Conservation (phyloP, 164 flowering plant species). For the Berberis thunbergii region DNA sequence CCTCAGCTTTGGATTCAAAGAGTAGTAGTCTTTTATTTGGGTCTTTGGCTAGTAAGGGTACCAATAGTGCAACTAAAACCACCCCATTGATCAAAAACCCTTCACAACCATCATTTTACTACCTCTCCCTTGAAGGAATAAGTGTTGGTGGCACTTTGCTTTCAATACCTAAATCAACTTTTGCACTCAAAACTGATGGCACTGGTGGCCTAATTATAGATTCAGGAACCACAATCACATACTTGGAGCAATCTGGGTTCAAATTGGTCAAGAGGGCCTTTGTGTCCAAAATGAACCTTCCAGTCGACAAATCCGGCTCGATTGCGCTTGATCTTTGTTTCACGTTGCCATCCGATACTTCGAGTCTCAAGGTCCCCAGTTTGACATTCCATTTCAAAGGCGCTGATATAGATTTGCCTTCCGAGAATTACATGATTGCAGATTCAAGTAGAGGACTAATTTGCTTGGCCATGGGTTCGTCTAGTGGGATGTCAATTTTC, state of each 20-base stretch:
- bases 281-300: conserved; percentile 33
- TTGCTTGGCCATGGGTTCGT: not conserved
- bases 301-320: not conserved
- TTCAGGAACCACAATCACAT: conserved; percentile 84
- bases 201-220: conserved; percentile 82
- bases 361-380: not conserved
- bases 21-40: conserved; percentile 63
- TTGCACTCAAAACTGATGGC: conserved; percentile 45
- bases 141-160: conserved; percentile 52
- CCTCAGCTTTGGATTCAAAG: conserved; percentile 44
- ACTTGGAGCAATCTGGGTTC: conserved; percentile 44
- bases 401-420: not conserved
- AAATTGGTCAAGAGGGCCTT: conserved; percentile 45
- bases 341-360: not conserved
- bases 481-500: not conserved
- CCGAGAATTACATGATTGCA: not conserved
- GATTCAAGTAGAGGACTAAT: not conserved
- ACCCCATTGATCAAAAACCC: conserved; percentile 37
- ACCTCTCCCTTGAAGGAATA: conserved; percentile 62
- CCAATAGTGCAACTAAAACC: conserved; percentile 12
- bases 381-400: not conserved
- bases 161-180: conserved; percentile 39
- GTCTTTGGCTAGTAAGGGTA: conserved; percentile 26
- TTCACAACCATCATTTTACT: conserved; percentile 61
- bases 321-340: not conserved